Conservation (phyloP, 345 rosid species). For the Sapria himalayana region DNA sequence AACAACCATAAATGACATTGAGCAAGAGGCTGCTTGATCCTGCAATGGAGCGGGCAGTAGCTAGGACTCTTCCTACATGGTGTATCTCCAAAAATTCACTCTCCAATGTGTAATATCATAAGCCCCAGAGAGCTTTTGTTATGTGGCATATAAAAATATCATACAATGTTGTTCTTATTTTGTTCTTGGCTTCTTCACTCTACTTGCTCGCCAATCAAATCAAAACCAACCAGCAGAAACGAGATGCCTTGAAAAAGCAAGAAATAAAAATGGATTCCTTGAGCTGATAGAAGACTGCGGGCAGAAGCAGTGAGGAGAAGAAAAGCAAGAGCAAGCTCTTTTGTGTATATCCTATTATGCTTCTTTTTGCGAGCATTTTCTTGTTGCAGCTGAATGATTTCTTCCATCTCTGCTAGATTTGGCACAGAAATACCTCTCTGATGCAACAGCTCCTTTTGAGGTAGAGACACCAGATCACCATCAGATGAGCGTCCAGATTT, state of each 20-base stretch:
- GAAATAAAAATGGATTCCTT: slow-evolving; percentile 95
- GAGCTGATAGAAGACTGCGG: slow-evolving; percentile 76
- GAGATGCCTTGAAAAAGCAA: slow-evolving; percentile 89
- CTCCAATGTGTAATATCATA: too few species aligned
- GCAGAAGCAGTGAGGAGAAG: slow-evolving; percentile 73
- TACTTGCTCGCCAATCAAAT: slow-evolving; percentile 89
- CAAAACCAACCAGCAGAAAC: slow-evolving; percentile 81
- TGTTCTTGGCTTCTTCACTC: slow-evolving; percentile 17
- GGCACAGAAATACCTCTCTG: slow-evolving; percentile 36
- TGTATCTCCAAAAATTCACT: too few species aligned
- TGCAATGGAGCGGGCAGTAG: too few species aligned
- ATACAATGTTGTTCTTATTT: slow-evolving; percentile 7
- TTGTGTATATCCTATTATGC: slow-evolving; percentile 66
- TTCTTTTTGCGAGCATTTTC: slow-evolving; percentile 33
- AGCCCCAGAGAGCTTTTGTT: too few species aligned
- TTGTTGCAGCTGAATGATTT: slow-evolving; percentile 20
- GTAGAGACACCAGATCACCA: slow-evolving; percentile 55
- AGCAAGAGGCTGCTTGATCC: too few species aligned
- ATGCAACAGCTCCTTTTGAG: slow-evolving; percentile 33
- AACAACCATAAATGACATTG: slow-evolving; percentile 9
- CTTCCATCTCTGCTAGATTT: slow-evolving; percentile 30
- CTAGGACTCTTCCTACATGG: too few species aligned
- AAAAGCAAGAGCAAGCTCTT: slow-evolving; percentile 72
- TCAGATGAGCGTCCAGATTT: slow-evolving; percentile 90
- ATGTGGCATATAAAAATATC: too few species aligned